Conservation (phyloP, 495 filamentous ascomycete genomes). For the Aspergillus funiculosus region DNA sequence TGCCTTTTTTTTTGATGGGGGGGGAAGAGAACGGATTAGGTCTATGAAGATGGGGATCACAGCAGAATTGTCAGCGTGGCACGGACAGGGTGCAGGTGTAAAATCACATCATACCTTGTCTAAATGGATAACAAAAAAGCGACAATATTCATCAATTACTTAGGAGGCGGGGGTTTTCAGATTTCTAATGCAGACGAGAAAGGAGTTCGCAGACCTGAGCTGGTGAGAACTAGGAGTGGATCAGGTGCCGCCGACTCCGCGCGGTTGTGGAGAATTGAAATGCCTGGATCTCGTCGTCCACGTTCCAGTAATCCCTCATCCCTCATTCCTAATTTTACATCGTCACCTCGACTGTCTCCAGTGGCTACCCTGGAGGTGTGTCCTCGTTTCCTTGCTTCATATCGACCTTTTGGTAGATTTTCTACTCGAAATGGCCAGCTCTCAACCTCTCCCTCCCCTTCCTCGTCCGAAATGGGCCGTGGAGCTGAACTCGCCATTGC, state of each 20-base stretch:
- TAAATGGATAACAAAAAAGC: neutral
- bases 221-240: conserved; percentile 28
- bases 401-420: neutral
- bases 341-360: neutral
- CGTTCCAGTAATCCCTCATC: too few relatives aligned
- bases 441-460: conserved; percentile 37
- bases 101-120: neutral
- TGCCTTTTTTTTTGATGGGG: conserved; percentile 17
- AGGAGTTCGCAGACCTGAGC: conserved; percentile 8
- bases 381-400: neutral
- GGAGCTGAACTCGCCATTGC: conserved; percentile 63
- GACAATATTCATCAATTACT: neutral
- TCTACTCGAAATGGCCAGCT: conserved; percentile 21
- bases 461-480: conserved; percentile 74
- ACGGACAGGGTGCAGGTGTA: neutral
- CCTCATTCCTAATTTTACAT: too few relatives aligned
- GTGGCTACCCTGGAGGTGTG: neutral
- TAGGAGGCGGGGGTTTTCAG: too few relatives aligned
- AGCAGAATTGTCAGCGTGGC: conserved; percentile 9
- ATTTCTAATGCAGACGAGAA: neutral
- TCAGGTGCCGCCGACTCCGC: conserved; percentile 24
- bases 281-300: too few relatives aligned
- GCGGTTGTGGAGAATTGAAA: conserved; percentile 27
- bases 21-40: conserved; percentile 3
- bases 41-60: conserved; percentile 20